Evolutionary conservation across 129 eudicot genomes (phyloP), one percentile per base, ranked within the genome.

Genomic region (Helianthus tuberosus): DNA sequence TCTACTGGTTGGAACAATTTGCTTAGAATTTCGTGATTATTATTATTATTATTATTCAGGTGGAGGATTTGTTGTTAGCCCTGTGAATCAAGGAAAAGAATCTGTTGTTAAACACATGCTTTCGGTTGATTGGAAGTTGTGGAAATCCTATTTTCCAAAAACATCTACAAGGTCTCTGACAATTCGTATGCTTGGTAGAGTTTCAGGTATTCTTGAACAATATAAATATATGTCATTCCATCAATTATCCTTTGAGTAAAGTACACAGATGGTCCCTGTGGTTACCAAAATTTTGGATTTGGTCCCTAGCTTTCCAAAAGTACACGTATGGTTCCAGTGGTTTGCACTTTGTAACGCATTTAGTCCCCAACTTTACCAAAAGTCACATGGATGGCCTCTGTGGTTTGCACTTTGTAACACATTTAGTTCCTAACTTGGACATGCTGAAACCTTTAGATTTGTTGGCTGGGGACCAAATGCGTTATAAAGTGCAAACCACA

Each of bases 61-160:
- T 70, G 98, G 98, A 6, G 98, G 96, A 15, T 86, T 61, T 48
- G 90, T 93, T 43, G 82, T 89, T 2, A 69, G 87, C 66, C 98
- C 96, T 43, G 58, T 79, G 41, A 88, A 82, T 49, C 68, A 87
- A 49, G 95, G 96, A 51, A 93, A 84, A 64, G 85, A 85, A 64
- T 89, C 88, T n/a, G 82, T 93, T 1, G 93, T 93, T n/a, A 89
- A 86, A 71, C 95, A 93, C 84, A 89, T 93, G 98, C 89, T 93
- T 68, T 84, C 98, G 11, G 79, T 93, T 49, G 95, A 93, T 77
- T 93, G 96, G 96, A 89, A 78, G 76, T 72, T 73, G 58, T 87
- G 95, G 96, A 93, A 68, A 75, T 74, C 89, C 12, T 85, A 87
- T 65, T 36, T 89, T 44, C 79, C 68, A 36, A 80, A 77, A 77